Evolutionary conservation across 305 asterid genomes (phyloP), one percentile per base, ranked within the genome.

Genomic region (Solanum hybrid): DNA sequence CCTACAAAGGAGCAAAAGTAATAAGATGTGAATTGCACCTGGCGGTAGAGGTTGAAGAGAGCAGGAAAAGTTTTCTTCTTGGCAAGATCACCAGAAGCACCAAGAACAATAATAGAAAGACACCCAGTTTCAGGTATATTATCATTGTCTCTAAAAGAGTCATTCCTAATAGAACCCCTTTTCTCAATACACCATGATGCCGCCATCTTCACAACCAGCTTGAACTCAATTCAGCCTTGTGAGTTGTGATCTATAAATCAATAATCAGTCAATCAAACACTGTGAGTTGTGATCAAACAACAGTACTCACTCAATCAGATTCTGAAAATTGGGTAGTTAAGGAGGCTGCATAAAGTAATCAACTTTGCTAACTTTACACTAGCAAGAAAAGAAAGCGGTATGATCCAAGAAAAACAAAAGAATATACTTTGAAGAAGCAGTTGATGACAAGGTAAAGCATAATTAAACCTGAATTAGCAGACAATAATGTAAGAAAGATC

Each of bases 31-130:
- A 67, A 86, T 74, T 34, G 42, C 89, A 97, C 99, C 99, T 96
- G 99, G 0, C 96, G 97, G 75, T 95, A 96, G 91, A 97, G 98
- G 93, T 97, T 95, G 90, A 95, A 96, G 81, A 96, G 99, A 8
- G 99, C 99, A 61, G 99, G 99, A 91, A 97, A 97, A 42, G 99
- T 97, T 94, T 97, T 97, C 92, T 96, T 97, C 92, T 97, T 97
- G 89, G 99, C 99, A 92, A 97, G 99, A 96, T 97, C 99, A 89
- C 99, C 99, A 7, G 99, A 97, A 88, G 99, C 99, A 83, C 99
- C 99, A 31, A 97, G 98, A 91, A 96, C 99, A 87, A 95, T 91
- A 89, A 97, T 93, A 36, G 99, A 96, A 64, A 97, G 98, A 89
- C 95, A 93, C 14, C 98, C 98, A 86, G 95, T 92, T 92, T 97